A percentile compares a stretch with the other conserved stretches of the same genome.
Evolutionary conservation across 2,329 filamentous ascomycete genomes (phyloP).

Genomic region (Phoma sp.): DNA sequence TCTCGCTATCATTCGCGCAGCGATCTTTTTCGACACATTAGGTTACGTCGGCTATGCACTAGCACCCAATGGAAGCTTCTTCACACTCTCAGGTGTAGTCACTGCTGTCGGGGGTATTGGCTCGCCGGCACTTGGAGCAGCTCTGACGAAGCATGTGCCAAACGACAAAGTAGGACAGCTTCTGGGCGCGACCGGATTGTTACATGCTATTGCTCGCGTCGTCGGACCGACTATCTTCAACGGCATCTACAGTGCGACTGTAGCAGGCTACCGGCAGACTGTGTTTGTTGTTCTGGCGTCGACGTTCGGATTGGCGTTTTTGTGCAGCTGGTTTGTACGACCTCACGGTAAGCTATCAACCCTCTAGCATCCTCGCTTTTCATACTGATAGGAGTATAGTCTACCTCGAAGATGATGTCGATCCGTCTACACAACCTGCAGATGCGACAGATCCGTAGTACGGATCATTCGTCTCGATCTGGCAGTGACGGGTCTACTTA

Average conservation of each 20-base stretch:
- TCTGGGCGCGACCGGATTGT: constrained; percentile 83
- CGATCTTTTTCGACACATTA: constrained; percentile 76
- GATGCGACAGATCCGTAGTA: constrained; percentile 4
- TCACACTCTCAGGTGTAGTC: constrained; percentile 74
- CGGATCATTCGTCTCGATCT: neutral
- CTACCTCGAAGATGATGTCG: constrained; percentile 10
- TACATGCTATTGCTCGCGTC: constrained; percentile 83
- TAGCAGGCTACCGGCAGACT: constrained; percentile 77
- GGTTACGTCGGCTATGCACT: constrained; percentile 79
- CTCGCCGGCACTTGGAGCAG: constrained; percentile 81
- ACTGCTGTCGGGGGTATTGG: constrained; percentile 84
- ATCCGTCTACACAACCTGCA: neutral
- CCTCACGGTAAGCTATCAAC: constrained; percentile 70
- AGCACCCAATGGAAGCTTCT: constrained; percentile 65
- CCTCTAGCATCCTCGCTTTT: no score
- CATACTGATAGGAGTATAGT: constrained; percentile 1
- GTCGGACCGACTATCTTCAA: constrained; percentile 84
- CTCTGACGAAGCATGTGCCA: constrained; percentile 90
- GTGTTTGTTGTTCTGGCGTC: constrained; percentile 77
- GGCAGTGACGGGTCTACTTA: neutral
- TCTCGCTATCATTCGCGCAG: constrained; percentile 74
- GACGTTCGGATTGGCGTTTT: constrained; percentile 70
- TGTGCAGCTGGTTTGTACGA: constrained; percentile 72
- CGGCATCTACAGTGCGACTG: constrained; percentile 81
- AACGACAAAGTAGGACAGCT: constrained; percentile 81